Conservation (phyloP, 2,329 filamentous ascomycete species). For the Penicillium occitanis region DNA sequence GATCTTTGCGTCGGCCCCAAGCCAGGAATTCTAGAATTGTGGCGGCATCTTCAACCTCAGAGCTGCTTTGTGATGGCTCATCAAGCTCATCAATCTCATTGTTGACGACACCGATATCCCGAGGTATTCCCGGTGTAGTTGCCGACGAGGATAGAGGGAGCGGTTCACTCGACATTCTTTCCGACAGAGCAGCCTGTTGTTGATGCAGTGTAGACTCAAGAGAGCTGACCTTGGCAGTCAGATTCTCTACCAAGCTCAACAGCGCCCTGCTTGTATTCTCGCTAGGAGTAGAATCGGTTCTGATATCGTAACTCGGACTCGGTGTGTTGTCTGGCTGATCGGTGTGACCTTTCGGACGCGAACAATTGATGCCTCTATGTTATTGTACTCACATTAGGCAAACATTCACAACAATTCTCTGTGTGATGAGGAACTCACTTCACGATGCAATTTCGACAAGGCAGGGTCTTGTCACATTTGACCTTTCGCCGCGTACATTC, state of each 20-base stretch:
- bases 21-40: slow-evolving; percentile 49
- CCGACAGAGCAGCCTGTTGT: background rate
- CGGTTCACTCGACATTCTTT: slow-evolving; percentile 8
- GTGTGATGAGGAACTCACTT: background rate
- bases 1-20: slow-evolving; percentile 48
- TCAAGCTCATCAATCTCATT: background rate
- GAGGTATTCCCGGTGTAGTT: background rate
- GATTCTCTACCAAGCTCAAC: slow-evolving; percentile 8
- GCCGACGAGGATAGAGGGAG: background rate
- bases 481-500: slow-evolving; percentile 18
- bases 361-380: slow-evolving; percentile 9
- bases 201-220: slow-evolving; percentile 3
- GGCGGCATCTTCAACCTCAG: slow-evolving; percentile 42
- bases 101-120: background rate
- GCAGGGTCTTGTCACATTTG: slow-evolving; percentile 17
- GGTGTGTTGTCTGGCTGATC: background rate
- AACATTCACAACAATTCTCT: background rate
- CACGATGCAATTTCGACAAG: slow-evolving; percentile 17
- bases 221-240: slow-evolving; percentile 2
- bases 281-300: background rate
- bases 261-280: background rate
- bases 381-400: background rate
- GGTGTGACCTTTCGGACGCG: background rate
- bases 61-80: background rate
- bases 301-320: background rate